Percentiles rank a stretch among this genome's conserved stretches.
phyloP scores from a whole-genome alignment of 169 alveolate species.

The Plasmodium inui region DNA sequence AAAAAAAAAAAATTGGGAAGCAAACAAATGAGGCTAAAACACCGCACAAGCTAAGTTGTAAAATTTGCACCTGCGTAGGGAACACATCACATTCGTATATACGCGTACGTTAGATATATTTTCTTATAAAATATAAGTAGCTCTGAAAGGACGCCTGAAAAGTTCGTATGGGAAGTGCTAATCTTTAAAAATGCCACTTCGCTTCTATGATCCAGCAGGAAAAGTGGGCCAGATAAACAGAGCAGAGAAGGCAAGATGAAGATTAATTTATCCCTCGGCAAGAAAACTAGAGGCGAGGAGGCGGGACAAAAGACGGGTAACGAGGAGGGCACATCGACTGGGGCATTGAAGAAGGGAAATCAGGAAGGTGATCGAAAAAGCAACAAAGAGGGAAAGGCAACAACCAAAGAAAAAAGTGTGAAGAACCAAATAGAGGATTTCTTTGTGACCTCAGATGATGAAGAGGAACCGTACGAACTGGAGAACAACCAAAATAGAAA shows the following conservation, averaged over 20 bases:
- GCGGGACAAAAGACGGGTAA: conserved; percentile 11
- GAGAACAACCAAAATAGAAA: conserved; percentile 48
- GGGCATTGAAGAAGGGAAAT: neutral
- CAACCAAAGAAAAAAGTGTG: neutral
- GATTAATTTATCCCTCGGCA: conserved; percentile 34
- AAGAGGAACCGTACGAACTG: conserved; percentile 22
- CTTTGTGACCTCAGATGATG: conserved; percentile 33
- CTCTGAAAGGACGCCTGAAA: neutral
- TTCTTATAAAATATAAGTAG: neutral
- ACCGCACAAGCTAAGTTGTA: neutral
- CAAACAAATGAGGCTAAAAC: neutral
- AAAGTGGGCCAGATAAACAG: neutral
- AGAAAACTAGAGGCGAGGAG: conserved; percentile 7
- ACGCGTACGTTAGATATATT: neutral
- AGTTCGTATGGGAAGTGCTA: neutral
- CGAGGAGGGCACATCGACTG: neutral
- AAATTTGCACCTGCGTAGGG: neutral
- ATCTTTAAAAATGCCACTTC: neutral
- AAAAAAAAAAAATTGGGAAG: neutral
- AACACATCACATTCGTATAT: neutral
- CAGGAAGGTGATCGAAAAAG: neutral
- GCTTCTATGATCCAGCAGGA: neutral
- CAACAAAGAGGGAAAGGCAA: neutral
- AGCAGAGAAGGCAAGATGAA: conserved; percentile 19
- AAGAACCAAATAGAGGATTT: conserved; percentile 16